Conservation (phyloP, 2,329 filamentous ascomycete genomes). For the Penicillium sp. region DNA sequence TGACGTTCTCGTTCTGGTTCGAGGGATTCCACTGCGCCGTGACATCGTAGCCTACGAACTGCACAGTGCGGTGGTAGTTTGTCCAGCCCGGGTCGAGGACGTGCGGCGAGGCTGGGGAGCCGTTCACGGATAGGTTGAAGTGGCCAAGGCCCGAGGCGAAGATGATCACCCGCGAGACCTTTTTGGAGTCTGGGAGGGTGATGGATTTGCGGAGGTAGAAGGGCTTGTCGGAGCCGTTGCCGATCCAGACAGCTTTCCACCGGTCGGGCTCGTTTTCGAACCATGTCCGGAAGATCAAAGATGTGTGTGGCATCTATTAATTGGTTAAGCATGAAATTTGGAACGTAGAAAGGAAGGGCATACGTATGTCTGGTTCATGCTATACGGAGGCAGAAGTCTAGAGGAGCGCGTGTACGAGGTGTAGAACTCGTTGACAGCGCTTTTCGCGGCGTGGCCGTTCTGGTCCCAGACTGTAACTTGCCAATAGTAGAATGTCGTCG, state of each 20-base stretch:
- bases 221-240: constrained; percentile 31
- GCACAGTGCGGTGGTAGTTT: constrained; percentile 33
- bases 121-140: constrained; percentile 31
- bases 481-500: constrained; percentile 29
- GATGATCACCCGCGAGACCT: constrained; percentile 20
- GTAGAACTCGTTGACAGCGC: constrained; percentile 29
- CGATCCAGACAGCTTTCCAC: constrained; percentile 34
- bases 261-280: constrained; percentile 30
- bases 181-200: constrained; percentile 10
- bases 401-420: constrained; percentile 27
- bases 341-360: not conserved
- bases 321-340: not conserved
- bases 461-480: constrained; percentile 29
- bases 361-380: constrained; percentile 33
- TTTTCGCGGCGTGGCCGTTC: constrained; percentile 12
- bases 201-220: constrained; percentile 31
- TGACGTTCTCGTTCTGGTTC: constrained; percentile 37
- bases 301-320: constrained; percentile 28
- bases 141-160: constrained; percentile 32
- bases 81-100: constrained; percentile 33
- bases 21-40: constrained; percentile 34
- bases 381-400: constrained; percentile 29
- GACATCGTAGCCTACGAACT: constrained; percentile 52
- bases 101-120: constrained; percentile 26
- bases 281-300: constrained; percentile 32